Evolutionary conservation across 75 land plant species (phyloP).

Genomic region (Cryptomeria japonica): DNA sequence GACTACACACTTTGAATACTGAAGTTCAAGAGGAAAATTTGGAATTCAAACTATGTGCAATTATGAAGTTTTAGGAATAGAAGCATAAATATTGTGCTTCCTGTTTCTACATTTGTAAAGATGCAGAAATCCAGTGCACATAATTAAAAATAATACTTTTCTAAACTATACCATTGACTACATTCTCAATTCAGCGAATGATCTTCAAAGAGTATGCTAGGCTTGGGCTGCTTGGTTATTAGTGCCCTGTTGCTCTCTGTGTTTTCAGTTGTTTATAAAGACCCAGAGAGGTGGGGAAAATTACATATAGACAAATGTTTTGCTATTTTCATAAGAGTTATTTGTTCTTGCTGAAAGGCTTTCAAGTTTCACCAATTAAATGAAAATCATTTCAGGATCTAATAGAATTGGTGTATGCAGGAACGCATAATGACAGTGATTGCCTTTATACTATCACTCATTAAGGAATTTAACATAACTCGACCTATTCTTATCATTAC

Average conservation of each 20-base stretch:
- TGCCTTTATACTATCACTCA: conserved; percentile 44
- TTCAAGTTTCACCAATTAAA: not conserved
- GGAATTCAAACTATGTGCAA: not conserved
- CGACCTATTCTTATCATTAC: conserved; percentile 65
- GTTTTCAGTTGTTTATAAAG: not conserved
- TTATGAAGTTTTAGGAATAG: not conserved
- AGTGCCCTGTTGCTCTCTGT: not conserved
- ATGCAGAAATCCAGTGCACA: not conserved
- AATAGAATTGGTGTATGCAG: conserved; percentile 31
- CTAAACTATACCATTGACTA: not conserved
- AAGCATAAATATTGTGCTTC: not conserved
- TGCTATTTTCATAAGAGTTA: not conserved
- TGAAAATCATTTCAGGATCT: not conserved
- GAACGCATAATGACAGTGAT: conserved; percentile 47
- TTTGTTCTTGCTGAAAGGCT: not conserved
- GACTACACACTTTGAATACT: not conserved
- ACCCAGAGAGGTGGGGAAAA: too few relatives aligned
- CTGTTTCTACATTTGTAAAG: not conserved
- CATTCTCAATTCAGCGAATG: not conserved
- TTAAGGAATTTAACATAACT: conserved; percentile 18
- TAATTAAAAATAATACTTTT: not conserved
- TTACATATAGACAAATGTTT: not conserved
- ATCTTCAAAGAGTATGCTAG: not conserved
- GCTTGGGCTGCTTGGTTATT: not conserved
- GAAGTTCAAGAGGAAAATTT: not conserved